Evolutionary conservation across 352 stramenopile species (phyloP), one percentile per base, ranked within the genome.

Genomic region (Hyaloperonospora brassicae): DNA sequence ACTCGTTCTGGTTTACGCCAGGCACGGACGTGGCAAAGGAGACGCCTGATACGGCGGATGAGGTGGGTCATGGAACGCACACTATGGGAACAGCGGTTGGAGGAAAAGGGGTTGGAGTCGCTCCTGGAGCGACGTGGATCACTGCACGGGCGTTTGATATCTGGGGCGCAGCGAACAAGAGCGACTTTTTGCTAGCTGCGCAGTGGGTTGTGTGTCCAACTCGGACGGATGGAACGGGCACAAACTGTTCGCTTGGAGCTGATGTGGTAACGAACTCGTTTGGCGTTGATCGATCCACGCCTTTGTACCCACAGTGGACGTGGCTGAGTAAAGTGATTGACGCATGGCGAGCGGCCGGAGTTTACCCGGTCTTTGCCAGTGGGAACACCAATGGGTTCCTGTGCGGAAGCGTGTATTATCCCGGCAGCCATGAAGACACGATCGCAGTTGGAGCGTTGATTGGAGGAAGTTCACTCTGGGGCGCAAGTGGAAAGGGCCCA

Each of bases 141-240:
- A 77, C 79, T 17, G 79, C 79, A 12, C 57, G 73, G 30, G 74
- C 74, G 14, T 87, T 89, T 55, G 73, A 87, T 64, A 61, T 76
- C 21, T 68, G 68, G 45, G 79, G 74, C 0, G 72, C 74, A 1
- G 74, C 74, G 0, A 80, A 72, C 43, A 84, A 86, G 35, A 89
- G 79, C 55, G 74, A 86, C 50, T 86, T 89, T 45, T 48, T 89
- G 11, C 23, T 79, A 23, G 76, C 74, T 0, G 75, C 73, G 10
- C 76, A 89, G 55, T 89, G 74, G 76, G 74, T 86, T 0, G 14
- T 85, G 13, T 89, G 79, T 42, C 79, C 79, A 0, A 87, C 79
- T 2, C 74, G 72, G 45, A 54, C 67, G 22, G 68, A 84, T 43
- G 73, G 76, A 12, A 73, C 58, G 5, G 59, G 35, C 2, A 57